phyloP scores from a whole-genome alignment of 2,329 filamentous ascomycete genomes.

The Trichoderma sp. region DNA sequence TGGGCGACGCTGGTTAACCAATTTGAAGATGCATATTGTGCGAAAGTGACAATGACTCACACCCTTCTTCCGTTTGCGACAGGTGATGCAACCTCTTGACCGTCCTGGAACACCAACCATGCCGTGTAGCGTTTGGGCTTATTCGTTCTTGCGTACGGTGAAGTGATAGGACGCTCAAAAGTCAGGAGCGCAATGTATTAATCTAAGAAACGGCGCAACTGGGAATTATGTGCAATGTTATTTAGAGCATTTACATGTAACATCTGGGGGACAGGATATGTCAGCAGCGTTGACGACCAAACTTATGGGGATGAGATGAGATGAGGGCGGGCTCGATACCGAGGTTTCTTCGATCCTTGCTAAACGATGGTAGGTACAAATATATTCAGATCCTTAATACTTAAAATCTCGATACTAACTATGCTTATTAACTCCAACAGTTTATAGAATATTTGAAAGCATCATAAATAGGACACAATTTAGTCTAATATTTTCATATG shows the following conservation, averaged over 20 bases:
- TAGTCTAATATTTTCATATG: background rate
- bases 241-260: background rate
- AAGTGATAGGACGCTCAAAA: background rate
- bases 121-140: background rate
- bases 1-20: background rate
- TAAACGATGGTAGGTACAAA: background rate
- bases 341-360: background rate
- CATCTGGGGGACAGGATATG: background rate
- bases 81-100: slow-evolving; percentile 20
- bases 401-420: background rate
- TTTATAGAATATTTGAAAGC: background rate
- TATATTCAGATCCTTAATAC: background rate
- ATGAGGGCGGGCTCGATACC: background rate
- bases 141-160: background rate
- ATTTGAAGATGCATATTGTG: background rate
- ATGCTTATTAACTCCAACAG: background rate
- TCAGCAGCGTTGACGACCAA: background rate
- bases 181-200: too few relatives aligned
- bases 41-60: background rate
- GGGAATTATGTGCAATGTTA: background rate
- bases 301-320: background rate
- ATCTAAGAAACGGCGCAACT: background rate
- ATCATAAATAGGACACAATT: background rate
- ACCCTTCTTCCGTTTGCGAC: slow-evolving; percentile 19
- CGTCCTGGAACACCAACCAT: slow-evolving; percentile 22